phyloP scores from a whole-genome alignment of 106 monocot genomes.

The Platanthera guangdongensis region DNA sequence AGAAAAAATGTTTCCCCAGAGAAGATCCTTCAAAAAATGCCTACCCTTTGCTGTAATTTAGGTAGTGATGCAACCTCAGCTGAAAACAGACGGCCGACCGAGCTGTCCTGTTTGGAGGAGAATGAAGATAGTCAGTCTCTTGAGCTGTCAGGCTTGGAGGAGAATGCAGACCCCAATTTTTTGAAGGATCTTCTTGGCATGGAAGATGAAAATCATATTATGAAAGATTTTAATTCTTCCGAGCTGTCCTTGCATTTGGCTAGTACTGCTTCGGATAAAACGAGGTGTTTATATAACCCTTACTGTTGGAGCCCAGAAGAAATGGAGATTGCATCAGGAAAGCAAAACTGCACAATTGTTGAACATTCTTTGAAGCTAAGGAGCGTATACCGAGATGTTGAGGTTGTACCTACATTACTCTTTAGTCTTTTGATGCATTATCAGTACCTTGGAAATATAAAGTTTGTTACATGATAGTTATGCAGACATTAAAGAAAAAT shows the following conservation, averaged over 20 bases:
- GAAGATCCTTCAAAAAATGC: background rate
- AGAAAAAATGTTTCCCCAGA: background rate
- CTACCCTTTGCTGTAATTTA: background rate
- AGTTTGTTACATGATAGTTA: background rate
- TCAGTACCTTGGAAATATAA: background rate
- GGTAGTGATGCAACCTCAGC: conserved; percentile 1
- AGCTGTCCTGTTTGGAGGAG: background rate
- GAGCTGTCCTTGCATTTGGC: background rate
- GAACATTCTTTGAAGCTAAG: conserved; percentile 70
- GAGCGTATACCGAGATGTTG: conserved; percentile 76
- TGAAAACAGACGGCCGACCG: background rate
- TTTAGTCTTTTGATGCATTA: background rate
- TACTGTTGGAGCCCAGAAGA: conserved; percentile 67
- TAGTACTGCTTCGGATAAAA: conserved; percentile 2
- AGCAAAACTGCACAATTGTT: conserved; percentile 37
- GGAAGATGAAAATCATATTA: conserved; percentile 2
- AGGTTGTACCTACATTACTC: conserved; percentile 32
- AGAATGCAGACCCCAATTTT: conserved; percentile 15
- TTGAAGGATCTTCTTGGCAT: conserved; percentile 2
- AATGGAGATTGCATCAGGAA: conserved; percentile 68
- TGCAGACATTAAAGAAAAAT: background rate
- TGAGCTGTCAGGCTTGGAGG: conserved; percentile 22
- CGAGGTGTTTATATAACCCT: conserved; percentile 39
- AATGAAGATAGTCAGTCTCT: background rate
- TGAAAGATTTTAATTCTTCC: conserved; percentile 1